Evolutionary conservation across 2,329 filamentous ascomycete genomes (phyloP).

Genomic region (Aspergillus fumigatiaffinis): DNA sequence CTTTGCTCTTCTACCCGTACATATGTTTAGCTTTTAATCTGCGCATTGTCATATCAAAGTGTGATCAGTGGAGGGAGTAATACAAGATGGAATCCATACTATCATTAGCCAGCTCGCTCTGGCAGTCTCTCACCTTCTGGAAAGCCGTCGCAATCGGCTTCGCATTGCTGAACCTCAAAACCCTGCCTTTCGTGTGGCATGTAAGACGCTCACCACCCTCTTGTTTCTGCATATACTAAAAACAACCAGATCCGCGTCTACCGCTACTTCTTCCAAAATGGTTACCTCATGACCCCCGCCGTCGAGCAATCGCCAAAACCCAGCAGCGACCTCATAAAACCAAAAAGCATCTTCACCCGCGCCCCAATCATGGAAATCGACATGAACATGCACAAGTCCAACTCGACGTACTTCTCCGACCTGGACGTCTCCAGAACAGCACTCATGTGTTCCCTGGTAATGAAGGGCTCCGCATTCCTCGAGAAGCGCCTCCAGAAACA

Average conservation of each 20-base stretch:
- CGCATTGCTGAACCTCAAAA: conserved; percentile 26
- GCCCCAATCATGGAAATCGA: conserved; percentile 72
- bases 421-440: conserved; percentile 77
- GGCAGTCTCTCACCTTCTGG: conserved; percentile 17
- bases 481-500: conserved; percentile 49
- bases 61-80: too few relatives aligned
- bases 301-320: conserved; percentile 40
- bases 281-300: conserved; percentile 41
- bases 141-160: conserved; percentile 22
- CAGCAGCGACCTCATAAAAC: conserved; percentile 57
- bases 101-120: conserved; percentile 10
- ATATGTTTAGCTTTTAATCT: too few relatives aligned
- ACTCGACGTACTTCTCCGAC: conserved; percentile 79
- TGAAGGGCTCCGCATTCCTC: conserved; percentile 51
- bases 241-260: conserved; percentile 52
- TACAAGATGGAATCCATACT: conserved; percentile 8
- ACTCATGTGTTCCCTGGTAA: conserved; percentile 64
- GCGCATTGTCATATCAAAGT: background rate
- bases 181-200: conserved; percentile 28
- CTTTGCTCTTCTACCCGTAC: background rate
- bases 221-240: background rate
- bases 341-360: conserved; percentile 61
- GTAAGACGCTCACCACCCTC: conserved; percentile 16
- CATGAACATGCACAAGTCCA: conserved; percentile 76
- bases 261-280: conserved; percentile 53